Evolutionary conservation across 768 basidiomycete species (phyloP), one percentile per base, ranked within the genome.

Genomic region (Inosperma sp.): DNA sequence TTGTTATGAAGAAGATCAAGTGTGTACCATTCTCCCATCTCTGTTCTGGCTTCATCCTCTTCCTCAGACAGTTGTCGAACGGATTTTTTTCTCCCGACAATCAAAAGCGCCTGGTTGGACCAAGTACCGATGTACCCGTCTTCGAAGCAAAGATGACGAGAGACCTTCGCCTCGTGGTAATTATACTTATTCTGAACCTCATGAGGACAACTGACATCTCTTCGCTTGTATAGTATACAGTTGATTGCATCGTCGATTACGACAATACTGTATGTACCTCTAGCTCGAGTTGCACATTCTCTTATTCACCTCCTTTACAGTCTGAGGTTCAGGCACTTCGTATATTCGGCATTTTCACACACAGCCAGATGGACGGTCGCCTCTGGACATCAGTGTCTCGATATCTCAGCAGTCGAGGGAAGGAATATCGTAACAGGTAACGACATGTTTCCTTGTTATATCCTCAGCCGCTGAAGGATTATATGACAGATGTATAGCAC

Each of bases 21-120:
- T 82, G 37, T 21, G 72, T 61, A 21, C 9, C 14, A 7, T 7
- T 6, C 4, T 36, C 39, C 35, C 7, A 23, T 21, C 21, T 10
- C 25, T 35, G 3, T 27, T 2, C 19, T 48, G 7, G 10, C n/a
- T 34, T 27, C 41, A 14, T 39, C 42, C 19, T 9, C 8, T 16
- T n/a, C 42, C 29, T 6, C 33, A 86, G 85, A 59, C 79, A 85
- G 46, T 69, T 87, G 4, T 87, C 84, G 0, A 72, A 75, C 2
- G 84, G 84, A 0, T 74, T 79, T 46, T 86, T 86, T 56, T 83
- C 82, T 2, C 67, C 70, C 8, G 78, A 82, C 46, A 86, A 86
- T 52, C 81, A 85, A 50, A 82, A 82, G 62, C 62, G 72, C 4
- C 64, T 86, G 8, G 76, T 69, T 10, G 72, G 72, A 0, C 41